phyloP scores from a whole-genome alignment of 2,329 filamentous ascomycete species.

The Nectriaceae sp. region DNA sequence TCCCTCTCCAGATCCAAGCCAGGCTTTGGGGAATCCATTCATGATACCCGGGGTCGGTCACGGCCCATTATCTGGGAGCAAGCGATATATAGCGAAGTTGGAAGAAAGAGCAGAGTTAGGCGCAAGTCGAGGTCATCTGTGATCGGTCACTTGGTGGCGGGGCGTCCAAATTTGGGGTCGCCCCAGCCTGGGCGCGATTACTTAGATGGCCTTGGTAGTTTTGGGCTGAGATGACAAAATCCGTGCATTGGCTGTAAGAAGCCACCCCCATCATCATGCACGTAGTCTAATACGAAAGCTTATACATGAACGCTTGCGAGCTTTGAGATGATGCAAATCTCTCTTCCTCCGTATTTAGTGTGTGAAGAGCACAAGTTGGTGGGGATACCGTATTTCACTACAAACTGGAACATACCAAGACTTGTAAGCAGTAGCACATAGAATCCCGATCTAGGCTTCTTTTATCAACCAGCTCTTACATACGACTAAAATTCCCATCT shows the following conservation, averaged over 20 bases:
- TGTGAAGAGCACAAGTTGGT: no score
- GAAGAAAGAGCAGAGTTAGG: neutral
- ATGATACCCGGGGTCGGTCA: conserved; percentile 26
- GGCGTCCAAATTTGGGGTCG: neutral
- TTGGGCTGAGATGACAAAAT: neutral
- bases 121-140: neutral
- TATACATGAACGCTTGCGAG: neutral
- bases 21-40: conserved; percentile 54
- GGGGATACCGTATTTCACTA: no score
- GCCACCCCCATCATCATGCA: neutral
- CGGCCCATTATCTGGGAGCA: conserved; percentile 17
- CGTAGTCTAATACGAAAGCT: neutral
- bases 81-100: neutral
- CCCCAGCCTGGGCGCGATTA: neutral
- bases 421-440: no score
- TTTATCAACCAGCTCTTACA: no score
- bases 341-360: no score
- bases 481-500: no score
- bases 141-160: neutral
- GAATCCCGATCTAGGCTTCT: no score
- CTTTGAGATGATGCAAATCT: conserved; percentile 3
- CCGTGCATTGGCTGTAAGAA: neutral
- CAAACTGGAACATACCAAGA: no score
- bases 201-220: neutral
- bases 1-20: conserved; percentile 84